Percentiles rank a stretch among this genome's conserved stretches.
Conservation (phyloP, 2,329 filamentous ascomycete genomes). For the Camillea tinctor region DNA sequence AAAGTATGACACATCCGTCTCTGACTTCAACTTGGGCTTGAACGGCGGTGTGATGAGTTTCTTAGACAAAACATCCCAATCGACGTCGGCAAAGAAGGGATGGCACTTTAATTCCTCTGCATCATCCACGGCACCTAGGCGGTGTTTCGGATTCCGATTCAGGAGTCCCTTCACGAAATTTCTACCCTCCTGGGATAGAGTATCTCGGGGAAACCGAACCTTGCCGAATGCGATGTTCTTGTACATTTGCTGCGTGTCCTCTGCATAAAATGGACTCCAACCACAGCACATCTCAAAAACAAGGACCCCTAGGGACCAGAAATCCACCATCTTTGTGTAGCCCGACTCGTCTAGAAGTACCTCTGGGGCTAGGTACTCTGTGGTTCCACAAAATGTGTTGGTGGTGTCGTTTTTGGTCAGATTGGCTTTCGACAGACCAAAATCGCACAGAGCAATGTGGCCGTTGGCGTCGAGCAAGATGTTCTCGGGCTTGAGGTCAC, state of each 20-base stretch:
- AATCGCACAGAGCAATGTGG: slow-evolving; percentile 96
- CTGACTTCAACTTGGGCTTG: slow-evolving; percentile 94
- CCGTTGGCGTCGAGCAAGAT: slow-evolving; percentile 96
- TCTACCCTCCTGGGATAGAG: slow-evolving; percentile 87
- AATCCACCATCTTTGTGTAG: slow-evolving; percentile 99
- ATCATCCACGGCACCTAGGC: slow-evolving; percentile 85
- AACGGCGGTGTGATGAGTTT: slow-evolving; percentile 95
- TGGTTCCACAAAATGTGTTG: slow-evolving; percentile 98
- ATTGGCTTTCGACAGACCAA: slow-evolving; percentile 96
- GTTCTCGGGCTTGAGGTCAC: slow-evolving; percentile 96
- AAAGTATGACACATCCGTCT: slow-evolving; percentile 96
- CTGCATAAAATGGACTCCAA: slow-evolving; percentile 98
- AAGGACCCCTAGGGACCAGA: slow-evolving; percentile 95
- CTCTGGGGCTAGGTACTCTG: slow-evolving; percentile 94
- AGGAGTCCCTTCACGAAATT: slow-evolving; percentile 98
- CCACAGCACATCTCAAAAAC: slow-evolving; percentile 99
- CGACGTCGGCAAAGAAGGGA: slow-evolving; percentile 89
- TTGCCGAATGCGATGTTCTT: slow-evolving; percentile 99
- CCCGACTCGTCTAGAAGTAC: slow-evolving; percentile 93
- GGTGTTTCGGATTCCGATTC: slow-evolving; percentile 95
- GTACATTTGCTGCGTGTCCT: slow-evolving; percentile 99
- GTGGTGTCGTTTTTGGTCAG: slow-evolving; percentile 96
- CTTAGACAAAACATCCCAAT: slow-evolving; percentile 84
- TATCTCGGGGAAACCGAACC: slow-evolving; percentile 92
- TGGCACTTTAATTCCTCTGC: slow-evolving; percentile 93